phyloP scores from a whole-genome alignment of 169 alveolate genomes.

The Cryptosporidium tyzzeri region DNA sequence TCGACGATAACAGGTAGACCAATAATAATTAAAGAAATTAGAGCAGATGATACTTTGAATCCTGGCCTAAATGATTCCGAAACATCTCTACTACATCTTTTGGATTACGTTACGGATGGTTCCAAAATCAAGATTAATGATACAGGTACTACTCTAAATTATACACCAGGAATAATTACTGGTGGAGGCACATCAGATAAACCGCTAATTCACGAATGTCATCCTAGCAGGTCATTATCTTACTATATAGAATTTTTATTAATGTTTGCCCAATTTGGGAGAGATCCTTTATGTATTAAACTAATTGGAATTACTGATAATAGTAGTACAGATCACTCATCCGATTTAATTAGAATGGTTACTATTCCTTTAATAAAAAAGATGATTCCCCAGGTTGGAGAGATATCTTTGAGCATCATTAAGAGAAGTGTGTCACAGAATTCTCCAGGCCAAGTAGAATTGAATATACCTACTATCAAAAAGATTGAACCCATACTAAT shows the following conservation, averaged over 20 bases:
- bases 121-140: conserved; percentile 84
- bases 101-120: conserved; percentile 87
- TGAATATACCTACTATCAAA: conserved; percentile 80
- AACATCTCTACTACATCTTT: conserved; percentile 83
- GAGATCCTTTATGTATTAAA: conserved; percentile 81
- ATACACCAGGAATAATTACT: conserved; percentile 89
- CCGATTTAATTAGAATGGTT: conserved; percentile 79
- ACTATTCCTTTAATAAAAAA: conserved; percentile 83
- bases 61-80: conserved; percentile 90
- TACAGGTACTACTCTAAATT: conserved; percentile 87
- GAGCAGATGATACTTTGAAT: conserved; percentile 78
- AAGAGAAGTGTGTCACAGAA: conserved; percentile 85
- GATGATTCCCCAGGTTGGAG: conserved; percentile 83
- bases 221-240: conserved; percentile 83
- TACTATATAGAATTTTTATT: conserved; percentile 86
- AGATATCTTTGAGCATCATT: conserved; percentile 79
- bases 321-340: conserved; percentile 78
- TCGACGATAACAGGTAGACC: conserved; percentile 78
- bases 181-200: conserved; percentile 81
- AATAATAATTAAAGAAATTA: conserved; percentile 80
- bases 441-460: conserved; percentile 85
- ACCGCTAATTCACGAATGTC: conserved; percentile 83
- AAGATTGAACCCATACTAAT: conserved; percentile 83
- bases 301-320: conserved; percentile 88
- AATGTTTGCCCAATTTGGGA: conserved; percentile 86